These are phyloP conservation scores for Adansonia madagascariensis DNA, from an alignment of 441 rosid genomes.

Conservation along the genomic window DNA sequence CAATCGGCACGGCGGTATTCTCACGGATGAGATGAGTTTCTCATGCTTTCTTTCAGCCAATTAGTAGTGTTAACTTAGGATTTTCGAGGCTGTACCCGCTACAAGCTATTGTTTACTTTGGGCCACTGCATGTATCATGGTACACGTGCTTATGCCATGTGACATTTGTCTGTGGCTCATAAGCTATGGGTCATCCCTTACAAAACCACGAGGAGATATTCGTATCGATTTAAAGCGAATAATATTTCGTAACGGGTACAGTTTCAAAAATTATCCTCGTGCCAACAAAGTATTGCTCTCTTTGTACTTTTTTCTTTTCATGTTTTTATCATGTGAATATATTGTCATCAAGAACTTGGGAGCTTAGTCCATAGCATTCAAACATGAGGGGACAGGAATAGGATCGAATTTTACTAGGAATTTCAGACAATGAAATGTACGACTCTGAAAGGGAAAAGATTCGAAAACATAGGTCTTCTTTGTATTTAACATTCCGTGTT, in stretches of 20 bases:
- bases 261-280: too few species aligned
- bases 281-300: slow-evolving; percentile 31
- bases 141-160: too few species aligned
- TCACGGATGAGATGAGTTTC: slow-evolving; percentile 39
- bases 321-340: slow-evolving; percentile 43
- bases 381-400: slow-evolving; percentile 26
- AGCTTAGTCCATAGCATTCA: slow-evolving; percentile 31
- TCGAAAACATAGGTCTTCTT: slow-evolving; percentile 25
- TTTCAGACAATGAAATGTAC: slow-evolving; percentile 26
- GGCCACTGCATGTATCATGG: too few species aligned
- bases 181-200: too few species aligned
- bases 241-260: too few species aligned
- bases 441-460: slow-evolving; percentile 25
- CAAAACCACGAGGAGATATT: too few species aligned
- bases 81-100: too few species aligned
- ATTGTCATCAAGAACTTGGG: slow-evolving; percentile 21
- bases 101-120: too few species aligned
- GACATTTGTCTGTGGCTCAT: too few species aligned
- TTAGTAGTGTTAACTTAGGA: too few species aligned
- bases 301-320: slow-evolving; percentile 18
- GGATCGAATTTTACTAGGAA: slow-evolving; percentile 36
- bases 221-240: too few species aligned
- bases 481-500: slow-evolving; percentile 26
- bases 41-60: slow-evolving; percentile 19
- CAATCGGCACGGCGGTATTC: slow-evolving; percentile 45